Conservation (phyloP, 2,329 filamentous ascomycete species). For the Calonectria hongkongensis region DNA sequence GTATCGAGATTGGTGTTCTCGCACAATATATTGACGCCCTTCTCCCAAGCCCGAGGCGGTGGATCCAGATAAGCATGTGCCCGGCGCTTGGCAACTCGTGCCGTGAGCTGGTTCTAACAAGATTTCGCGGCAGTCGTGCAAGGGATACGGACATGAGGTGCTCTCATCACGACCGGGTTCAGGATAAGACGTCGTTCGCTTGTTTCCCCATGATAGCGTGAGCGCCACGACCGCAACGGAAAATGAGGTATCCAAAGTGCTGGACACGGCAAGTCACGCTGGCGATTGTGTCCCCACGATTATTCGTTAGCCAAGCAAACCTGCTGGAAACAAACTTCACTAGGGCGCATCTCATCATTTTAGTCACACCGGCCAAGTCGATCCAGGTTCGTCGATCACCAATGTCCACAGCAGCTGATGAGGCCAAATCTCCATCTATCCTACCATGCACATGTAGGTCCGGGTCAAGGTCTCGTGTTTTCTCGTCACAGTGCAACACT, state of each 20-base stretch:
- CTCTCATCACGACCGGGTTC: constrained; percentile 1
- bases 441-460: constrained; percentile 25
- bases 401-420: constrained; percentile 12
- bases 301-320: constrained; percentile 25
- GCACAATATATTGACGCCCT: not conserved
- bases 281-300: not conserved
- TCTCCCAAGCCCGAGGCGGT: constrained; percentile 15
- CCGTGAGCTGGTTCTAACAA: constrained; percentile 7
- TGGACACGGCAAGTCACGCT: constrained; percentile 6
- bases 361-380: constrained; percentile 12
- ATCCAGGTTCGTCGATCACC: constrained; percentile 27
- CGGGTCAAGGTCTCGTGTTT: constrained; percentile 8
- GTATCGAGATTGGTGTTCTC: constrained; percentile 21
- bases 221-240: constrained; percentile 22
- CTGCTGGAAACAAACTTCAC: constrained; percentile 21
- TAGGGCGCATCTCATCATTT: constrained; percentile 22
- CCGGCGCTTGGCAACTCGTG: constrained; percentile 15
- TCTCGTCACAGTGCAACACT: constrained; percentile 21
- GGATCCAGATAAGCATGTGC: constrained; percentile 17
- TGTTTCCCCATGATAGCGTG: constrained; percentile 4
- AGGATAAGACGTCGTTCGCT: not conserved
- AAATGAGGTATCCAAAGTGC: constrained; percentile 22
- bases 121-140: not conserved
- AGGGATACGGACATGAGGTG: constrained; percentile 7
- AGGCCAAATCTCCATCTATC: constrained; percentile 19